phyloP scores from a whole-genome alignment of 208 protist genomes.

The Wallacemonas collosoma region DNA sequence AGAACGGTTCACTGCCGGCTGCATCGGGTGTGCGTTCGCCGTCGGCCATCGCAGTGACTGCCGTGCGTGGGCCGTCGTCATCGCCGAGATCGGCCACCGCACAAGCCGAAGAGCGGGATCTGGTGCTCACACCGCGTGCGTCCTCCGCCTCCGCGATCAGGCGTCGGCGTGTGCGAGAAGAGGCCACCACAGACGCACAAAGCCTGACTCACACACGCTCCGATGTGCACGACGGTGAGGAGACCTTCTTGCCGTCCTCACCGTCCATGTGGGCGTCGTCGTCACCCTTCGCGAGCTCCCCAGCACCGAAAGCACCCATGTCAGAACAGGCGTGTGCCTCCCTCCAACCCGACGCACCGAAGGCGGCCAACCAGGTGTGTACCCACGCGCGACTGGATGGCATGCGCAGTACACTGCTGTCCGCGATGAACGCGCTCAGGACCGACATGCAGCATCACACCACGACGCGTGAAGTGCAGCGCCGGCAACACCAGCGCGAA shows the following conservation, averaged over 20 bases:
- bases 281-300: background rate
- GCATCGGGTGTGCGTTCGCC: too few species aligned
- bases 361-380: background rate
- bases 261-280: background rate
- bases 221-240: background rate
- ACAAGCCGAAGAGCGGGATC: background rate
- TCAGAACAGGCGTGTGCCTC: background rate
- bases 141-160: background rate
- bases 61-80: background rate
- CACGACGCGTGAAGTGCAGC: constrained; percentile 7
- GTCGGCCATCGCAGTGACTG: background rate
- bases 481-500: constrained; percentile 1
- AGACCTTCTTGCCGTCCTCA: background rate
- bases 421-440: background rate
- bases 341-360: too few species aligned
- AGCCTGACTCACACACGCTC: background rate
- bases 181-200: background rate
- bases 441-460: background rate
- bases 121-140: background rate
- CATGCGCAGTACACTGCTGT: background rate
- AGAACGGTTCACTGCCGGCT: too few species aligned
- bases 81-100: background rate
- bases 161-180: too few species aligned
- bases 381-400: background rate
- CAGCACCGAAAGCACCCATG: background rate